Evolutionary conservation across 2,329 filamentous ascomycete genomes (phyloP), one percentile per base, ranked within the genome.

Genomic region (Daldinia eschscholtzii): DNA sequence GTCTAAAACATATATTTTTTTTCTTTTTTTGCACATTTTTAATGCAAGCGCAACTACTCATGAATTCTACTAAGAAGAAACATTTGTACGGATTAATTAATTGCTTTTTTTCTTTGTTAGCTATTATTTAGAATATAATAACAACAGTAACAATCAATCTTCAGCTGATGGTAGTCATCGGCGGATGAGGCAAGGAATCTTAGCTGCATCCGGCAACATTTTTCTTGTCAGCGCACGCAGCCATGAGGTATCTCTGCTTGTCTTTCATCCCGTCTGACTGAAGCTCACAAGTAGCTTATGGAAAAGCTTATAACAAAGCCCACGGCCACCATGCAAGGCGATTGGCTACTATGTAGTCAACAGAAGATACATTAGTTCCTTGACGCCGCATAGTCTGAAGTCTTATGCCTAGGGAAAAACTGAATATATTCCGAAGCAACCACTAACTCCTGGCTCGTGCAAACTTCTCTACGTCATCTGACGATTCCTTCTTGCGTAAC

Each of bases 371-470:
- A 28, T 66, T 57, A 10, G 13, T 48, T 64, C 50, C 50, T 57
- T 9, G 30, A 65, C 12, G 44, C 53, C 39, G 35, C 28, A 48
- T 44, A 41, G 33, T 61, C 18, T n/a, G 55, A 64, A 37, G 50
- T 12, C n/a, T 46, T 33, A 61, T 57, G 42, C 64, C 61, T 53
- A 37, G 50, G 56, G 20, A 52, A 48, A 60, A 62, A 52, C 56
- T 41, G 61, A 52, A 56, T 70, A 74, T 74, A 71, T 71, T 71
- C 72, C 70, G 58, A 69, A 73, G 65, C 67, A 73, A 67, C 65
- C 69, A 70, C 67, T 64, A 68, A 77, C 75, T 74, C 75, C 75
- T 56, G 65, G 75, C 72, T 76, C 68, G 72, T 76, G 75, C 67
- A 81, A 57, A 62, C 77, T 77, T 48, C 80, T 75, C 61, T 75